phyloP scores from a whole-genome alignment of 768 basidiomycete species.

The Rhizopogon vulgaris region DNA sequence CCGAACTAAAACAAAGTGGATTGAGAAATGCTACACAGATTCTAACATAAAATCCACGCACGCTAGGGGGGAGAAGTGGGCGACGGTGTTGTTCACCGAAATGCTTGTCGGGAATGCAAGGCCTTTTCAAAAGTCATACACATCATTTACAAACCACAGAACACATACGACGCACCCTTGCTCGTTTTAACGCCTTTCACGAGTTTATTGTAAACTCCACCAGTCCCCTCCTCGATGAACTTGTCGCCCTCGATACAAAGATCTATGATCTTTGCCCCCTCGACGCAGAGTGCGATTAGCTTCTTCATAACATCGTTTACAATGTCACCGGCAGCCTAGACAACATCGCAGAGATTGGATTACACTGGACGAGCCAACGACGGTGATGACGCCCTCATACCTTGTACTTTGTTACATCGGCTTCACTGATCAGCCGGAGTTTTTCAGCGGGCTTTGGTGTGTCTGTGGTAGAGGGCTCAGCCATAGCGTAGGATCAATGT shows the following conservation, averaged over 20 bases:
- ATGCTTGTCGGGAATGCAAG: slow-evolving; percentile 92
- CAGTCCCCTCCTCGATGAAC: slow-evolving; percentile 81
- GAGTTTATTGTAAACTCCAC: slow-evolving; percentile 82
- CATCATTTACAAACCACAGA: neutral
- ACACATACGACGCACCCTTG: slow-evolving; percentile 58
- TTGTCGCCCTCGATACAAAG: slow-evolving; percentile 92
- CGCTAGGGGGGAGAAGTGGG: slow-evolving; percentile 95
- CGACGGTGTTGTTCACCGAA: slow-evolving; percentile 92
- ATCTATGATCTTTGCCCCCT: slow-evolving; percentile 85
- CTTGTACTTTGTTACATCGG: slow-evolving; percentile 86
- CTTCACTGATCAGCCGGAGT: slow-evolving; percentile 51
- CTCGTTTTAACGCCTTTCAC: slow-evolving; percentile 82
- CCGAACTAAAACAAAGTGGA: slow-evolving; percentile 46
- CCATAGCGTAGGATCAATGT: slow-evolving; percentile 36
- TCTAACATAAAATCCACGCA: slow-evolving; percentile 35
- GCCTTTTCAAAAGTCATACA: slow-evolving; percentile 37
- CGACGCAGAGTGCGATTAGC: slow-evolving; percentile 67
- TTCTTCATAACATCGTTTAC: slow-evolving; percentile 80
- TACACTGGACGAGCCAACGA: neutral
- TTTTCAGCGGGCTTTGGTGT: slow-evolving; percentile 40
- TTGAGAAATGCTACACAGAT: neutral
- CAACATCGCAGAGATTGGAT: neutral
- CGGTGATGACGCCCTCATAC: slow-evolving; percentile 29
- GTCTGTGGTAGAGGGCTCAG: slow-evolving; percentile 46
- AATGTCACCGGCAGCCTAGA: slow-evolving; percentile 86